phyloP scores from a whole-genome alignment of 352 stramenopile species.

The Blastocystis sp. region DNA sequence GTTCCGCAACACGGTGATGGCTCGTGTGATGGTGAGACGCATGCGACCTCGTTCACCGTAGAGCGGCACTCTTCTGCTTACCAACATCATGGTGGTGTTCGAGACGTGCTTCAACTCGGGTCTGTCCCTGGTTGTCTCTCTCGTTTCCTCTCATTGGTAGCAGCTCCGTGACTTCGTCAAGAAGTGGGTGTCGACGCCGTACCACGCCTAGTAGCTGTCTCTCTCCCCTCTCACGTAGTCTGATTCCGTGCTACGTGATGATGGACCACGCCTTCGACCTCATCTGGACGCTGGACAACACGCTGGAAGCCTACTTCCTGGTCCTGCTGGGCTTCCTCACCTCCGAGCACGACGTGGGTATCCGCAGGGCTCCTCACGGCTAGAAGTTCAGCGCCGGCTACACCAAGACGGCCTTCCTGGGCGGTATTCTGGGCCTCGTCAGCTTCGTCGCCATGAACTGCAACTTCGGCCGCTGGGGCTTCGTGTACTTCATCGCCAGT shows the following conservation, averaged over 20 bases:
- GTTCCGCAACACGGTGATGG: conserved; percentile 30
- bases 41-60: neutral
- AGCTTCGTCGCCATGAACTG: neutral
- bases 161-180: conserved; percentile 30
- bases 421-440: neutral
- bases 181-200: neutral
- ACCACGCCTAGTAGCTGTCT: neutral
- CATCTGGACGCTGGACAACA: conserved; percentile 46
- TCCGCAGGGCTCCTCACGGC: neutral
- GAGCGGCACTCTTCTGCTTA: conserved; percentile 29
- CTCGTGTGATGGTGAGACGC: conserved; percentile 8
- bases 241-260: conserved; percentile 6
- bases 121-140: neutral
- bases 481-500: neutral
- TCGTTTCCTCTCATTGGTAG: neutral
- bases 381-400: conserved; percentile 42
- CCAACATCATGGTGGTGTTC: conserved; percentile 25
- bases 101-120: conserved; percentile 21
- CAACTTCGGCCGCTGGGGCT: neutral
- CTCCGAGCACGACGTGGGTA: conserved; percentile 9
- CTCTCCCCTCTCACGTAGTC: neutral
- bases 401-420: conserved; percentile 3
- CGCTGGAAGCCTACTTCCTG: conserved; percentile 30
- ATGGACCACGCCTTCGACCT: conserved; percentile 29
- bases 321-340: conserved; percentile 33